A percentile compares a stretch with the other conserved stretches of the same genome.
Evolutionary conservation across 345 rosid genomes (phyloP).

Genomic region (Turritis glabra): DNA sequence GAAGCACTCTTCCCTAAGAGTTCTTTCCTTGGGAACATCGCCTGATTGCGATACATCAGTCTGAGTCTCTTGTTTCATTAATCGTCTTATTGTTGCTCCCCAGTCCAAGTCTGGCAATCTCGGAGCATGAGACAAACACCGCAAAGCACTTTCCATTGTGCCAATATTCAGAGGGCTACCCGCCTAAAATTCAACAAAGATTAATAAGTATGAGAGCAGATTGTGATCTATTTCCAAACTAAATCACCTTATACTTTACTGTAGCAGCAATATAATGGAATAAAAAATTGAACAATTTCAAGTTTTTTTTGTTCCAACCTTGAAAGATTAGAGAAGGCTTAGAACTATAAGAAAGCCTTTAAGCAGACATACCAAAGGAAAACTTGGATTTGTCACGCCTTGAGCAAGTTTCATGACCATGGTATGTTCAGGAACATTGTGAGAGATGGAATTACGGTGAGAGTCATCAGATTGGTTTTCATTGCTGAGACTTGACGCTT

Average conservation of each 20-base stretch:
- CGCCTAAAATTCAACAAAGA: conserved; percentile 44
- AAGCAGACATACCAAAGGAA: conserved; percentile 47
- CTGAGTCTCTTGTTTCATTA: conserved; percentile 77
- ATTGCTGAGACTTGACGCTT: conserved; percentile 37
- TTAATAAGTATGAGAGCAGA: conserved; percentile 16
- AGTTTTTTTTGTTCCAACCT: not conserved
- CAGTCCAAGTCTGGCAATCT: conserved; percentile 81
- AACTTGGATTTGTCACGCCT: conserved; percentile 59
- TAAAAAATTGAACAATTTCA: not conserved
- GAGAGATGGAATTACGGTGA: conserved; percentile 48
- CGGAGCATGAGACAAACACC: conserved; percentile 81
- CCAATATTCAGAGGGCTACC: conserved; percentile 37
- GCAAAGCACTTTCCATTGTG: conserved; percentile 54
- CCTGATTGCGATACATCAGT: conserved; percentile 40
- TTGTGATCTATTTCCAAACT: conserved; percentile 5
- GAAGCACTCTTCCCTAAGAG: conserved; percentile 71
- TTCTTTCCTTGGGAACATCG: conserved; percentile 43
- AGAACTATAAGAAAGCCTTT: conserved; percentile 19
- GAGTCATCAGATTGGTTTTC: conserved; percentile 37
- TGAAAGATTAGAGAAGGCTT: conserved; percentile 11
- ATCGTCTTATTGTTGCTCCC: conserved; percentile 77
- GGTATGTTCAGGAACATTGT: conserved; percentile 61
- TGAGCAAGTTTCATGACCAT: conserved; percentile 66
- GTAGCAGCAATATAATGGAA: not conserved
- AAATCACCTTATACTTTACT: not conserved